Evolutionary conservation across 2,329 filamentous ascomycete species (phyloP).

Genomic region (Colletotrichum chrysophilum): DNA sequence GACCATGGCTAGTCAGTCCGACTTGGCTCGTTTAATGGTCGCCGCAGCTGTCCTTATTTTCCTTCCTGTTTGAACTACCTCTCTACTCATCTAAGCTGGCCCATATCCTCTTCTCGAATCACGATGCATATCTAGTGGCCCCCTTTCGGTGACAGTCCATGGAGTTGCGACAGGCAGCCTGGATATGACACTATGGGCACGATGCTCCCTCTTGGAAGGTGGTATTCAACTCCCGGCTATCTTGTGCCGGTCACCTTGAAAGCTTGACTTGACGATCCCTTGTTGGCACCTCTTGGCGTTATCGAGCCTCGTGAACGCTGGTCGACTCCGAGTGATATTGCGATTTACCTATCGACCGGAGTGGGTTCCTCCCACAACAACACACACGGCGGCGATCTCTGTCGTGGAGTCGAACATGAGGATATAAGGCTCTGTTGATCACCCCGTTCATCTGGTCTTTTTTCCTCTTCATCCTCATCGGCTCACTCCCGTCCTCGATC

Average conservation of each 20-base stretch:
- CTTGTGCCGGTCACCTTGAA: constrained; percentile 4
- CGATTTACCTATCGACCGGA: not conserved
- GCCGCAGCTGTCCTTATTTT: not conserved
- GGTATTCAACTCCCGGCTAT: constrained; percentile 10
- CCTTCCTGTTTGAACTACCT: not conserved
- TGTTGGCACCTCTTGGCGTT: not conserved
- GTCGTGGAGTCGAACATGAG: not conserved
- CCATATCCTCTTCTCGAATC: not conserved
- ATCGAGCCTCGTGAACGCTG: not conserved
- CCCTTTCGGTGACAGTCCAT: not conserved
- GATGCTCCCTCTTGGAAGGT: constrained; percentile 21
- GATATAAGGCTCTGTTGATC: constrained; percentile 9
- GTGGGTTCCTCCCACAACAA: not conserved
- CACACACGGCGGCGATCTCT: not conserved
- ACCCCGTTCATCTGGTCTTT: not conserved
- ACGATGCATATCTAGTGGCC: not conserved
- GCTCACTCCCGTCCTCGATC: not conserved
- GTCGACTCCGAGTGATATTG: not conserved
- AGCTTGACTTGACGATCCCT: not conserved
- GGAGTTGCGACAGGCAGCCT: not conserved
- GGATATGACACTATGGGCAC: constrained; percentile 2
- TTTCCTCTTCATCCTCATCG: not conserved
- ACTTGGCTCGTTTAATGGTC: not conserved
- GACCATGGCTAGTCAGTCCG: not conserved
- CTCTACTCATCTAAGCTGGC: not conserved